These are phyloP conservation scores for Coemansia sp. DNA, from an alignment of 192 early-diverging fungal species.

Conservation along the genomic window DNA sequence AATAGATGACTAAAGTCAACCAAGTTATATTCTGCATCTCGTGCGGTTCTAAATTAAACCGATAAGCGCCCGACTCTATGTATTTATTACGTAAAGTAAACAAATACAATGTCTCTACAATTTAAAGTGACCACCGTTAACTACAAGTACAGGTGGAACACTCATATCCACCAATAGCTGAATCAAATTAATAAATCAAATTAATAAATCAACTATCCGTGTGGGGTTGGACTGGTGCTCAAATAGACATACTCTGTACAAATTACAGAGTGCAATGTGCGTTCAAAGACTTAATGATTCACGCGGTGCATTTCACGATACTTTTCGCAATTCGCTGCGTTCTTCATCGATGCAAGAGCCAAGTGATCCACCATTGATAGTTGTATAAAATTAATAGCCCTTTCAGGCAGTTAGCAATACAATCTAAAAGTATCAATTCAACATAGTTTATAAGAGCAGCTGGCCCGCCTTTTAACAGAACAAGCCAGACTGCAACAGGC, in stretches of 20 bases:
- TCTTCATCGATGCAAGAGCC: slow-evolving; percentile 74
- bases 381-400: slow-evolving; percentile 41
- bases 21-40: slow-evolving; percentile 1
- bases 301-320: slow-evolving; percentile 69
- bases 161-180: slow-evolving; percentile 4
- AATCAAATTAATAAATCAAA: too few relatives aligned
- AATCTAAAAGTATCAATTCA: neutral
- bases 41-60: neutral
- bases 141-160: neutral
- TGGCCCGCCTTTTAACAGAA: neutral
- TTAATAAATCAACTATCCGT: too few relatives aligned
- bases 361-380: slow-evolving; percentile 68
- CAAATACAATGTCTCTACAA: neutral
- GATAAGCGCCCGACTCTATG: neutral
- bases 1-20: slow-evolving; percentile 1
- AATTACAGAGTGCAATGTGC: slow-evolving; percentile 58
- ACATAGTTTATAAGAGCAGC: slow-evolving; percentile 2
- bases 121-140: slow-evolving; percentile 7
- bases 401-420: neutral
- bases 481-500: neutral
- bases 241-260: slow-evolving; percentile 59
- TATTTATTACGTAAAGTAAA: neutral
- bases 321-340: slow-evolving; percentile 75
- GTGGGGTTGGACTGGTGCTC: slow-evolving; percentile 56
- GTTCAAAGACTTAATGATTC: slow-evolving; percentile 73